phyloP scores from a whole-genome alignment of 257 asterid species.

The Salvia rosmarinus region DNA sequence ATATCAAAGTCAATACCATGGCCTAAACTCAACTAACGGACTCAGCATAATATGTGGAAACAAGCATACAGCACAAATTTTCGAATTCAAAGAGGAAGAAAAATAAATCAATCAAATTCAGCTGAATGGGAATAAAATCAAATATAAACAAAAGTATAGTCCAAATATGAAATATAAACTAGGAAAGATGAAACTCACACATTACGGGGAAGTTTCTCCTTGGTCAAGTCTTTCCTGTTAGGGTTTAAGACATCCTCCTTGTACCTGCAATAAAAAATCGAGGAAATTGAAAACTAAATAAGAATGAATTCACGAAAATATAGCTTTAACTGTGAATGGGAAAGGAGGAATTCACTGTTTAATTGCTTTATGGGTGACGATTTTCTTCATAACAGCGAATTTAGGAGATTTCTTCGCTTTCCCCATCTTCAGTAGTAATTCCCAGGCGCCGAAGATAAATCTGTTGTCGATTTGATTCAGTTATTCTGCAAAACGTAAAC shows the following conservation, averaged over 20 bases:
- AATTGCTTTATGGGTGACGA: constrained; percentile 67
- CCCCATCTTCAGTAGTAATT: constrained; percentile 60
- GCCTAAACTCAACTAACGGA: not conserved
- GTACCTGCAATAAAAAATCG: constrained; percentile 45
- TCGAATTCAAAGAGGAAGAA: too few species aligned
- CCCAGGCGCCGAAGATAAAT: constrained; percentile 2
- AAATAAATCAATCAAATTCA: too few species aligned
- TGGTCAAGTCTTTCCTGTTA: constrained; percentile 78
- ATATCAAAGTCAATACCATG: constrained; percentile 9
- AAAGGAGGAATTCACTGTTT: constrained; percentile 54
- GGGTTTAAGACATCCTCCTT: constrained; percentile 87
- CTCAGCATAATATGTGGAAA: not conserved
- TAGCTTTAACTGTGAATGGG: not conserved
- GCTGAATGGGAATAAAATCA: too few species aligned
- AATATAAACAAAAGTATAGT: too few species aligned
- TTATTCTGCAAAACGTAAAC: not conserved
- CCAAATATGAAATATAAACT: not conserved
- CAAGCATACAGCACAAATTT: too few species aligned
- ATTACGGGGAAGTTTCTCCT: constrained; percentile 83
- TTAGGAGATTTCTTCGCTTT: constrained; percentile 82
- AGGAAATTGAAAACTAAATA: not conserved
- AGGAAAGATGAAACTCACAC: constrained; percentile 51
- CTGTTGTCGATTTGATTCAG: not conserved
- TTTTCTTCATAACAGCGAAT: constrained; percentile 93
- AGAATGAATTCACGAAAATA: constrained; percentile 11